Evolutionary conservation across 352 stramenopile species (phyloP), one percentile per base, ranked within the genome.

Genomic region (Phytopythium mirpurense): DNA sequence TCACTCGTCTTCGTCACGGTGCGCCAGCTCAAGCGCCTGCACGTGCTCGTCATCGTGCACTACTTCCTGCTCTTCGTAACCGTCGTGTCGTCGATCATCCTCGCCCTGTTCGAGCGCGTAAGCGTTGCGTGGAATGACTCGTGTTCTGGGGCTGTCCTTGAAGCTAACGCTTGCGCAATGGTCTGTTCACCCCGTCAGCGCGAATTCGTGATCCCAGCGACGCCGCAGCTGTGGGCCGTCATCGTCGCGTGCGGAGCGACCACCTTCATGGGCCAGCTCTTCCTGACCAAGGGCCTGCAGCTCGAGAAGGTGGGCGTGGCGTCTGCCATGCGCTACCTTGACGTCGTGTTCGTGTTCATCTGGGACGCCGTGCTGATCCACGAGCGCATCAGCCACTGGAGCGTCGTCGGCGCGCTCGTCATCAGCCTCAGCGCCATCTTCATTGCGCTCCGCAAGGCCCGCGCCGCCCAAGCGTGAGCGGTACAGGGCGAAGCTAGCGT

Each of bases 41-140:
- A 82, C 38, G 67, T 82, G 18, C 67, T 74, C 45, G 76, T 90
- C 26, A 72, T 93, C 26, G 62, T 90, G 23, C 74, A 93, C 67
- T 90, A 93, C 63, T 90, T 90, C 29, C 78, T 93, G 75, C 60
- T 89, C 1, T 82, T 80, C 32, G 86, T 68, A 46, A 60, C 71
- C 23, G 26, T 72, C 16, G 49, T 60, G 23, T 84, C 83, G 53
- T 43, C 74, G 18, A 12, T 78, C 2, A 86, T 80, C 60, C 77
- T 92, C 42, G 51, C 59, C 1, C 11, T 88, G 19, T 63, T 88
- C n/a, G 56, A 87, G 49, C 62, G 29, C 29, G 29, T 32, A 32
- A 32, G 29, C 29, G 29, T 32, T 32, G 29, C 29, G 29, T 32
- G 29, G n/a, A n/a, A n/a, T n/a, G n/a, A n/a, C n/a, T n/a, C n/a